Conservation (phyloP, 2,329 filamentous ascomycete genomes). For the Sclerotinia nivalis region DNA sequence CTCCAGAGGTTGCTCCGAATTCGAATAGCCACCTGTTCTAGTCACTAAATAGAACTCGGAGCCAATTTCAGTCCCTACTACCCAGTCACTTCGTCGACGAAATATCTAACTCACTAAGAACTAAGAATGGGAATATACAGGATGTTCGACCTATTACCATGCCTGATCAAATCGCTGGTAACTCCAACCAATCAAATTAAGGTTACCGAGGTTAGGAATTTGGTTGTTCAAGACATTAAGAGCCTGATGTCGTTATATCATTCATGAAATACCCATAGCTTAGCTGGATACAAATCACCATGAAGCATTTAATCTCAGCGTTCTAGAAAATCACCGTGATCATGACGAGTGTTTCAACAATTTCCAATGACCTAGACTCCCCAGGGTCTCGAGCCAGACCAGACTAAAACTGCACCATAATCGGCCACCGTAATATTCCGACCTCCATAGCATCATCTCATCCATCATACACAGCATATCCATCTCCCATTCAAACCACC, state of each 20-base stretch:
- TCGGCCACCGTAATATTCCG: conserved; percentile 12
- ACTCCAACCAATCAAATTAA: background rate
- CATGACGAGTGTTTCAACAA: background rate
- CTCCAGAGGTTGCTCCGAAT: background rate
- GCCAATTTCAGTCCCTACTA: background rate
- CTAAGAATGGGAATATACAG: background rate
- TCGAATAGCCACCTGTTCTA: background rate
- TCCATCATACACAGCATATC: background rate
- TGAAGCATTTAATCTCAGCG: background rate
- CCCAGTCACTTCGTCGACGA: background rate
- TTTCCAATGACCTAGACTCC: background rate
- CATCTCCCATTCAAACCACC: background rate
- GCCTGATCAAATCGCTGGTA: background rate
- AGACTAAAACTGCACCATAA: background rate
- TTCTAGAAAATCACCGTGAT: background rate
- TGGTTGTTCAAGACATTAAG: background rate
- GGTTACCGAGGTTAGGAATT: too few species aligned
- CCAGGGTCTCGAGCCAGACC: background rate
- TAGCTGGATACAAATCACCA: background rate
- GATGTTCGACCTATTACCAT: background rate
- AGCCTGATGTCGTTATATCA: background rate
- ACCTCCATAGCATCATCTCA: conserved; percentile 11
- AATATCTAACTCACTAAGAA: background rate
- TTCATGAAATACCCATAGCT: too few species aligned
- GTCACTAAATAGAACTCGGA: background rate